Evolutionary conservation across 2,329 filamentous ascomycete species (phyloP).

Genomic region (Aureobasidium sp.): DNA sequence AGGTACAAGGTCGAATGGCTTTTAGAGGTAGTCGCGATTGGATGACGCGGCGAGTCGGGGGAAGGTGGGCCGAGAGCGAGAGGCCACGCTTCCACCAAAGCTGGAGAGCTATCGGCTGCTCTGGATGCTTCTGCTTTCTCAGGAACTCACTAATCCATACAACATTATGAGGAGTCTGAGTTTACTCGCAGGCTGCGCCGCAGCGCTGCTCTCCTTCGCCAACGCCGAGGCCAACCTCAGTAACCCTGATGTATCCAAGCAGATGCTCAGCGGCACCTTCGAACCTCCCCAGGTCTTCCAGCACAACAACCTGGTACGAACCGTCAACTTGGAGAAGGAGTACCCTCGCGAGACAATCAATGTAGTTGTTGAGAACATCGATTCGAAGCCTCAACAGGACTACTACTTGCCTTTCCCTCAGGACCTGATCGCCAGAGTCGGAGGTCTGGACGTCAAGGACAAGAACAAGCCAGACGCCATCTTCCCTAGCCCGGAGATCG

Average conservation of each 20-base stretch:
- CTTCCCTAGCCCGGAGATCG: slow-evolving; percentile 57
- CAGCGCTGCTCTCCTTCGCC: slow-evolving; percentile 51
- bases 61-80: slow-evolving; percentile 13
- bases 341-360: slow-evolving; percentile 88
- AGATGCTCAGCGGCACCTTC: slow-evolving; percentile 49
- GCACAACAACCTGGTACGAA: slow-evolving; percentile 84
- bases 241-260: slow-evolving; percentile 45
- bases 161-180: slow-evolving; percentile 31
- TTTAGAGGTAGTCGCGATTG: neutral
- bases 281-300: slow-evolving; percentile 85
- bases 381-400: slow-evolving; percentile 67
- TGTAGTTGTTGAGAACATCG: slow-evolving; percentile 85
- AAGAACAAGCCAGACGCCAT: slow-evolving; percentile 66
- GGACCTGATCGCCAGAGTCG: slow-evolving; percentile 65
- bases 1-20: neutral
- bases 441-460: slow-evolving; percentile 84
- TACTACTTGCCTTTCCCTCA: slow-evolving; percentile 86
- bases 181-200: slow-evolving; percentile 33
- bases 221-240: slow-evolving; percentile 49
- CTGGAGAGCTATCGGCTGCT: slow-evolving; percentile 1
- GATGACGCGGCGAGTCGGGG: slow-evolving; percentile 9
- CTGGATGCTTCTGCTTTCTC: neutral
- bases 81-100: slow-evolving; percentile 13
- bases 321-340: slow-evolving; percentile 86
- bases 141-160: neutral